Conservation (phyloP, 1,139 yeast genomes). For the Tardiomyces depauwii region DNA sequence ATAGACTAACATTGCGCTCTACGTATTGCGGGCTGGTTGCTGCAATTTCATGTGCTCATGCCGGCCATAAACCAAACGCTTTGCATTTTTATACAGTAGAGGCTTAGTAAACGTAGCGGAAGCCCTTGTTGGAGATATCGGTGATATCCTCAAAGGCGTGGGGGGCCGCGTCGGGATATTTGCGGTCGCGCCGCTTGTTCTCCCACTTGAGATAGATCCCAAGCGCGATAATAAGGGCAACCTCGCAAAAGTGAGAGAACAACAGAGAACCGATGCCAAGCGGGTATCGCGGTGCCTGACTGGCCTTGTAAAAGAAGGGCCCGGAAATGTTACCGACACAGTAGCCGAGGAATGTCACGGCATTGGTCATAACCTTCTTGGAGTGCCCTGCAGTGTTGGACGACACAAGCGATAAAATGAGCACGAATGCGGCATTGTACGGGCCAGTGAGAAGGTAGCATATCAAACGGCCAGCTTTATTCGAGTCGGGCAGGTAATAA, state of each 20-base stretch:
- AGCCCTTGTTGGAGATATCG: background rate
- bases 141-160: background rate
- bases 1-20: no score
- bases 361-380: slow-evolving; percentile 37
- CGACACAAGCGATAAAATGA: slow-evolving; percentile 33
- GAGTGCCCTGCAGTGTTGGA: slow-evolving; percentile 56
- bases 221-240: background rate
- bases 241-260: background rate
- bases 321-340: slow-evolving; percentile 52
- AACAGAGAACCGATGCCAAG: background rate
- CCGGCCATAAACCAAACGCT: no score
- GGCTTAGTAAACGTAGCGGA: background rate
- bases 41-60: no score
- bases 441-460: background rate
- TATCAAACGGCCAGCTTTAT: background rate
- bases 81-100: no score
- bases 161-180: background rate
- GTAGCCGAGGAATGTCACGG: slow-evolving; percentile 40
- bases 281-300: slow-evolving; percentile 40
- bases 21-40: no score
- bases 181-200: background rate
- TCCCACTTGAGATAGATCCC: background rate
- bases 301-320: slow-evolving; percentile 42
- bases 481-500: background rate
- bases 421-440: background rate